Evolutionary conservation across 441 rosid genomes (phyloP).

Genomic region (Lepidium campestre): DNA sequence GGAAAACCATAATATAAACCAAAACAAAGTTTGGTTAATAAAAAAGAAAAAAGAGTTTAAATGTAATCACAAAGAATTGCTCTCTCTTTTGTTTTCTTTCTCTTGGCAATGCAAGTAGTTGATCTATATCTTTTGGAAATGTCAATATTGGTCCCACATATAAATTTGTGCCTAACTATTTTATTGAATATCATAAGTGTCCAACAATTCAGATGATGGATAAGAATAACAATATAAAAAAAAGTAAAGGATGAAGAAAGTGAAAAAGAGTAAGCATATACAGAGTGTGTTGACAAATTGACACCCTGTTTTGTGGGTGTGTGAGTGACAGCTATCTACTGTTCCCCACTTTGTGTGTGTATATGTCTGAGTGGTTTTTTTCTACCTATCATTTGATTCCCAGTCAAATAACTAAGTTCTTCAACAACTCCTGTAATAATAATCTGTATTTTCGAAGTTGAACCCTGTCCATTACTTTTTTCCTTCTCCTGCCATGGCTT

Average conservation of each 20-base stretch:
- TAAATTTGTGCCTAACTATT: not conserved
- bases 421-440: slow-evolving; percentile 16
- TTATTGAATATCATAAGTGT: not conserved
- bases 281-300: slow-evolving; percentile 32
- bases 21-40: slow-evolving; percentile 8
- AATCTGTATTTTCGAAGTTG: not conserved
- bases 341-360: slow-evolving; percentile 31
- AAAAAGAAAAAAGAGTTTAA: not conserved
- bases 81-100: not conserved
- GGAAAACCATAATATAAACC: slow-evolving; percentile 14
- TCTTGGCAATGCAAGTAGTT: slow-evolving; percentile 6
- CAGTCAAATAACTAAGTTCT: slow-evolving; percentile 16
- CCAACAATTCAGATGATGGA: slow-evolving; percentile 16
- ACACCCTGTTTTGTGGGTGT: slow-evolving; percentile 25
- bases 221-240: slow-evolving; percentile 10
- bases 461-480: slow-evolving; percentile 34
- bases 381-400: slow-evolving; percentile 6
- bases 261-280: slow-evolving; percentile 25
- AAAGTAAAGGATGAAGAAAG: slow-evolving; percentile 9
- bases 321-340: slow-evolving; percentile 28
- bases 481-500: slow-evolving; percentile 22
- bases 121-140: not conserved
- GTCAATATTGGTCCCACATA: slow-evolving; percentile 1
- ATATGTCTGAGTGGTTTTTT: slow-evolving; percentile 17
- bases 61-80: slow-evolving; percentile 4